A percentile compares a stretch with the other conserved stretches of the same genome.
phyloP scores from a whole-genome alignment of 768 basidiomycete genomes.

The Artomyces pyxidatus region DNA sequence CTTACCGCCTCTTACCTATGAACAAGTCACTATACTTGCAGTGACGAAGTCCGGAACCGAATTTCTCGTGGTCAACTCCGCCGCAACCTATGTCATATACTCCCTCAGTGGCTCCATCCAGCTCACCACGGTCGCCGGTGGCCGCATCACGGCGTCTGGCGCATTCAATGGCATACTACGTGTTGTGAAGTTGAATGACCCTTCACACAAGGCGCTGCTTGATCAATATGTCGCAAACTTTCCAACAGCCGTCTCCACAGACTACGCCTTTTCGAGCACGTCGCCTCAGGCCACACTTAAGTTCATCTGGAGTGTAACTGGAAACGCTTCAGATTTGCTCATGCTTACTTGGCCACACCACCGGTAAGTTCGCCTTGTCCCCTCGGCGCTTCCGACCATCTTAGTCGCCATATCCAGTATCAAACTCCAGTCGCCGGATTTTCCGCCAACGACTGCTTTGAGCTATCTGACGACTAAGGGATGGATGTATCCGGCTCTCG shows the following conservation, averaged over 20 bases:
- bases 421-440: constrained; percentile 18
- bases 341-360: constrained; percentile 30
- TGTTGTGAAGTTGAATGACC: constrained; percentile 15
- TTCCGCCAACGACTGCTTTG: constrained; percentile 18
- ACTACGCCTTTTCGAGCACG: constrained; percentile 25
- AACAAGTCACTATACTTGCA: constrained; percentile 1
- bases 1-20: no score
- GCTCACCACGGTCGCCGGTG: constrained; percentile 18
- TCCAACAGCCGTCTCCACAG: constrained; percentile 21
- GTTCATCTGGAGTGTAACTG: constrained; percentile 26
- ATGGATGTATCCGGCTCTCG: constrained; percentile 27
- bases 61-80: constrained; percentile 23
- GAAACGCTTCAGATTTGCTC: constrained; percentile 22
- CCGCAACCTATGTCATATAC: constrained; percentile 27
- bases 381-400: not conserved
- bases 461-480: constrained; percentile 29
- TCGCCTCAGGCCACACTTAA: constrained; percentile 19
- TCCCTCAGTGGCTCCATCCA: constrained; percentile 24
- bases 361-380: constrained; percentile 15
- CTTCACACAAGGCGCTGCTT: constrained; percentile 22
- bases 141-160: constrained; percentile 19
- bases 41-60: constrained; percentile 22
- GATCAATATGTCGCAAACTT: constrained; percentile 26
- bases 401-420: not conserved
- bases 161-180: constrained; percentile 25